Conservation (phyloP, 2,329 filamentous ascomycete species). For the Calonectria pseudoturangicola region DNA sequence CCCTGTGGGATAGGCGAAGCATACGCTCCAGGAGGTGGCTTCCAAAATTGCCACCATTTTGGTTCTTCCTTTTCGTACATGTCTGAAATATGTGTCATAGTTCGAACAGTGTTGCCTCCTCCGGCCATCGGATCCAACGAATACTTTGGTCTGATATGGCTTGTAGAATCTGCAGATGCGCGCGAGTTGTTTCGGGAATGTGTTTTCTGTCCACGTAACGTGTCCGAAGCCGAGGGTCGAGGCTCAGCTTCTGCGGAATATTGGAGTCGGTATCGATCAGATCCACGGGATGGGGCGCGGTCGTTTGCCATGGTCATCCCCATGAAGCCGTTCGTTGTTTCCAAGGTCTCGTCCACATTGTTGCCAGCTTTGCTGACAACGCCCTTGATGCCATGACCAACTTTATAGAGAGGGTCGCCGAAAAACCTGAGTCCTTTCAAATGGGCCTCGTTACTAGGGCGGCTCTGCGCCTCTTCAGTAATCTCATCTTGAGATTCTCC, state of each 20-base stretch:
- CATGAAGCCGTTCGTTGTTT: constrained; percentile 73
- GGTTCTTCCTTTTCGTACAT: constrained; percentile 68
- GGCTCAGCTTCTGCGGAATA: constrained; percentile 59
- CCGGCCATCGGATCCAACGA: constrained; percentile 6
- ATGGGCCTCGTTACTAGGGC: constrained; percentile 46
- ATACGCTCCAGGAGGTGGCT: constrained; percentile 76
- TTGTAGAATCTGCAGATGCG: constrained; percentile 63
- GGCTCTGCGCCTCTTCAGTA: constrained; percentile 31
- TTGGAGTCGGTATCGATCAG: constrained; percentile 53
- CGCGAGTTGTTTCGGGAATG: constrained; percentile 62
- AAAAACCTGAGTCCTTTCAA: constrained; percentile 57
- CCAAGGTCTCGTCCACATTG: constrained; percentile 71
- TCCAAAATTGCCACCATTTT: constrained; percentile 79
- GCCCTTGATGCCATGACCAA: constrained; percentile 70
- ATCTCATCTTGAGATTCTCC: constrained; percentile 60
- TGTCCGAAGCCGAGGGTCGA: constrained; percentile 50
- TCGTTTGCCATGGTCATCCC: constrained; percentile 43
- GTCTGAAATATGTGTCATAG: constrained; percentile 68
- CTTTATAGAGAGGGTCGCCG: constrained; percentile 64
- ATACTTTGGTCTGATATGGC: constrained; percentile 45
- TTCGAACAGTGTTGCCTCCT: constrained; percentile 71
- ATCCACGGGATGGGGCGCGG: constrained; percentile 46
- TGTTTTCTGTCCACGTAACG: constrained; percentile 59
- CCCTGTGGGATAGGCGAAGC: constrained; percentile 77
- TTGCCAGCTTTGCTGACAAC: constrained; percentile 67